phyloP scores from a whole-genome alignment of 2,329 filamentous ascomycete genomes.

The Aspergillus japonicus region DNA sequence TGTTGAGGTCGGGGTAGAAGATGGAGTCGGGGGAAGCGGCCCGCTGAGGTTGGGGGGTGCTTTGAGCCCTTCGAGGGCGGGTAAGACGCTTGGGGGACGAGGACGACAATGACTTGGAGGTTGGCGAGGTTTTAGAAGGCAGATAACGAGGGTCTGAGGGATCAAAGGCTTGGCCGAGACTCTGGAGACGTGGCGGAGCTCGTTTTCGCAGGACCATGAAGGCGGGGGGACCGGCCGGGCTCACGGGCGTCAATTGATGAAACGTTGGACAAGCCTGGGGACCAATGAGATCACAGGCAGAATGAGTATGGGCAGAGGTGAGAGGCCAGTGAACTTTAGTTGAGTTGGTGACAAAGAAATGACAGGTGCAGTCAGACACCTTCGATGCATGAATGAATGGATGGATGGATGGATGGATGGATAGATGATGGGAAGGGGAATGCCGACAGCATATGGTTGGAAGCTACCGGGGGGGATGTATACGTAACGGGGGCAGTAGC shows the following conservation, averaged over 20 bases:
- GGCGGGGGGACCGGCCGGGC: slow-evolving; percentile 16
- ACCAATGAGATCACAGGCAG: slow-evolving; percentile 8
- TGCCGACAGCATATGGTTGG: slow-evolving; percentile 10
- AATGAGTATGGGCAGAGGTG: not conserved
- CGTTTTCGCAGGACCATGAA: slow-evolving; percentile 43
- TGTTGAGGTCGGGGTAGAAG: slow-evolving; percentile 40
- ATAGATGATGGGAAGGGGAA: not conserved
- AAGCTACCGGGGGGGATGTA: slow-evolving; percentile 9
- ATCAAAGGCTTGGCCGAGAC: slow-evolving; percentile 32
- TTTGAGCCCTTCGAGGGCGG: slow-evolving; percentile 29
- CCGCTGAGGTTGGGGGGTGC: slow-evolving; percentile 26
- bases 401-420: not conserved
- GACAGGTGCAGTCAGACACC: not conserved
- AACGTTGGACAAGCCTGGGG: slow-evolving; percentile 14
- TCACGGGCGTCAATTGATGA: slow-evolving; percentile 7
- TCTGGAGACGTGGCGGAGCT: slow-evolving; percentile 37
- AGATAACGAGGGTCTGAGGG: slow-evolving; percentile 32
- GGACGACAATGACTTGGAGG: slow-evolving; percentile 27
- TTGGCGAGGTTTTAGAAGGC: slow-evolving; percentile 37
- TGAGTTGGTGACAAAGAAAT: slow-evolving; percentile 2
- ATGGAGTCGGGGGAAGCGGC: slow-evolving; percentile 32
- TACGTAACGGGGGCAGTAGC: slow-evolving; percentile 18
- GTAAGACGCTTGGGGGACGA: slow-evolving; percentile 29
- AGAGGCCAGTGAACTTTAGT: not conserved
- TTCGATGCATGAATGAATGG: slow-evolving; percentile 7